Evolutionary conservation across 192 early-diverging fungal species (phyloP), one percentile per base, ranked within the genome.

Genomic region (Coemansia sp.): DNA sequence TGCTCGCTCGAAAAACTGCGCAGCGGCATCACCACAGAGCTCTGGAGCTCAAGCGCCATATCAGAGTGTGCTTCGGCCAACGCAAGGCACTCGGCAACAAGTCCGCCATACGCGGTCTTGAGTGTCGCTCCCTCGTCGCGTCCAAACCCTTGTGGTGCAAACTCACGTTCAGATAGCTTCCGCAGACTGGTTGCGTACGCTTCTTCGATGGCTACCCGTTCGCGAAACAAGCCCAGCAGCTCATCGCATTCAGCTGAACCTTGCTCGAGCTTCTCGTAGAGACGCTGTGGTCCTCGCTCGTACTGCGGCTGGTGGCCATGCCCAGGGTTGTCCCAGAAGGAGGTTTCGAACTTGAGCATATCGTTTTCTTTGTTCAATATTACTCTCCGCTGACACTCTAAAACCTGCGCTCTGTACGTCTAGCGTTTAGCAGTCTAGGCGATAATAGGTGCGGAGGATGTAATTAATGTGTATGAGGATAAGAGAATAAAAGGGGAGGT

Each of bases 271-370:
- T 80, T 77, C 52, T 74, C 74, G 62, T 80, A 76, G 37, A 84
- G 72, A 26, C 71, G 41, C 56, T 80, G 74, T 26, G 77, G 76
- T 16, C 77, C 77, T 11, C 74, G 67, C 63, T 73, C 77, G 74
- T 84, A 80, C 45, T 71, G 77, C 40, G 78, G 74, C 58, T 68
- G 74, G 62, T 82, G 74, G 4, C 82, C 82, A 1, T 62, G 46
- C 8, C 73, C 77, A 3, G 77, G 74, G 68, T 84, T 84, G 72
- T 79, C 77, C 82, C 82, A 84, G 75, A 84, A 84, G 40, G 77
- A 74, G 57, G 80, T 80, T 68, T 84, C 78, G 67, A 76, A 84
- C 74, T 69, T 80, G 21, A 80, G 71, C 82, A 84, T 84, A 5
- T 42, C 15, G 16, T 6, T 60, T 59, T 3, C 32, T 32, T 46